These are phyloP conservation scores for Neodidymelliopsis sp. DNA, from an alignment of 2,329 filamentous ascomycete genomes.

Conservation along the genomic window DNA sequence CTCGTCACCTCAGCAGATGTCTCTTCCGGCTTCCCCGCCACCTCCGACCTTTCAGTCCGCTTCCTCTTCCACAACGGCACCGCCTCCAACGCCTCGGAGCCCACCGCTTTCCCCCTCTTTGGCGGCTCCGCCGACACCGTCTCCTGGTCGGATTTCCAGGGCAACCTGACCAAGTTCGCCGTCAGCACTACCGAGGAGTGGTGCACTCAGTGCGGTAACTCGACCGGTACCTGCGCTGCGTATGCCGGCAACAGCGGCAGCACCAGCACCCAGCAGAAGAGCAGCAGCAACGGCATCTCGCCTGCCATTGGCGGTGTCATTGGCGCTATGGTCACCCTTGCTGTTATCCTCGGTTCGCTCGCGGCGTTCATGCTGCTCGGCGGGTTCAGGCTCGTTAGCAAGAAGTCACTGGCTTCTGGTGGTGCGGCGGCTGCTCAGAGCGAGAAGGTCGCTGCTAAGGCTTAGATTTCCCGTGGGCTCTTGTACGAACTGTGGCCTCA, in stretches of 20 bases:
- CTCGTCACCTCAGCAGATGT: conserved; percentile 60
- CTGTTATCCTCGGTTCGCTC: conserved; percentile 63
- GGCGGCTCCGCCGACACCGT: conserved; percentile 65
- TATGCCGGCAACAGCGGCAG: conserved; percentile 42
- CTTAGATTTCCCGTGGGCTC: too few species aligned
- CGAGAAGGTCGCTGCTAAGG: conserved; percentile 17
- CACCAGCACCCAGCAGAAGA: conserved; percentile 10
- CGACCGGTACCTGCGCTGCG: conserved; percentile 69
- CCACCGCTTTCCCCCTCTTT: conserved; percentile 66
- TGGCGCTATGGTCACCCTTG: conserved; percentile 72
- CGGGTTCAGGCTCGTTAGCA: conserved; percentile 66
- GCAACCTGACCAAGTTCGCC: conserved; percentile 70
- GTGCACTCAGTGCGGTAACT: conserved; percentile 79
- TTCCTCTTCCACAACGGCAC: conserved; percentile 71
- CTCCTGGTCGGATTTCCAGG: conserved; percentile 73
- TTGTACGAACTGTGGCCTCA: too few species aligned
- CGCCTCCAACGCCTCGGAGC: conserved; percentile 53
- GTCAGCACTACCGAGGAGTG: conserved; percentile 71
- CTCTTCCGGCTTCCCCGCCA: conserved; percentile 51
- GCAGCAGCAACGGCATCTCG: conserved; percentile 60
- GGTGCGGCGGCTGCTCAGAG: not conserved
- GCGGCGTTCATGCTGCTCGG: conserved; percentile 63
- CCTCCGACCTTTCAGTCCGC: conserved; percentile 63
- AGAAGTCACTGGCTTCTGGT: conserved; percentile 50
- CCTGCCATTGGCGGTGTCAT: conserved; percentile 82